Base-by-base conservation (phyloP, 1,284 basidiomycete species). In the Porogramme epimiltina region DNA sequence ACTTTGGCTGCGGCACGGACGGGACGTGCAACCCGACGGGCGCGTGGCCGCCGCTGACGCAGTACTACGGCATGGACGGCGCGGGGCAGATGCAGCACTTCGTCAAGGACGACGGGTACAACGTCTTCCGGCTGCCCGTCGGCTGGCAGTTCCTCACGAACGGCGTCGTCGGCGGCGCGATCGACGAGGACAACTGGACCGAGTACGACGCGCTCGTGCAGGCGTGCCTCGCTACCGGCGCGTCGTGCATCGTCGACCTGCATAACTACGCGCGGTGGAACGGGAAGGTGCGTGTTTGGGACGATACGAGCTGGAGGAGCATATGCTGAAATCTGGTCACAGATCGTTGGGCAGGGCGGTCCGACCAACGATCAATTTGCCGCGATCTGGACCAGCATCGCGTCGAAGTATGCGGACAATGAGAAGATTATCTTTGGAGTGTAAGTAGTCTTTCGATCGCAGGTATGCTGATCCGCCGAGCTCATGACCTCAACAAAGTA, bases 321-420 rank as follows among this genome's bases (percentile, higher is more conserved):
- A 6, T 31, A 45, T 37, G 13, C n/a, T 45, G 20, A 11, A 2
- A 2, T 33, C 4, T 4, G 24, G 23, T 8, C 6, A 25, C 43
- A 79, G 75, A 80, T 82, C 43, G 76, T 85, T 23, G 82, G 82
- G 2, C 80, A 83, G 62, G 84, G 81, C 37, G 82, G 83, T 3
- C 83, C 85, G 1, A 75, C 73, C 13, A 78, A 84, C 59, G 77
- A 70, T 0, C 61, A 79, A 47, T 82, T 85, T 56, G 82, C 82
- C 2, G 66, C 62, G 1, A 65, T 82, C 20, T 87, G 84, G 84
- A 64, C 66, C 40, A 66, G 71, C 28, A 66, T 86, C 38, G 84
- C 84, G 1, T 59, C 72, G 2, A 74, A 78, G 56, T 86, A 81
- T 59, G 74, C 74, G n/a, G 54, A 63, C 40, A 70, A 81, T 45